Percentiles rank a stretch among this genome's conserved stretches.
Evolutionary conservation across 2,329 filamentous ascomycete species (phyloP).

Genomic region (Nannizziopsis barbatae): DNA sequence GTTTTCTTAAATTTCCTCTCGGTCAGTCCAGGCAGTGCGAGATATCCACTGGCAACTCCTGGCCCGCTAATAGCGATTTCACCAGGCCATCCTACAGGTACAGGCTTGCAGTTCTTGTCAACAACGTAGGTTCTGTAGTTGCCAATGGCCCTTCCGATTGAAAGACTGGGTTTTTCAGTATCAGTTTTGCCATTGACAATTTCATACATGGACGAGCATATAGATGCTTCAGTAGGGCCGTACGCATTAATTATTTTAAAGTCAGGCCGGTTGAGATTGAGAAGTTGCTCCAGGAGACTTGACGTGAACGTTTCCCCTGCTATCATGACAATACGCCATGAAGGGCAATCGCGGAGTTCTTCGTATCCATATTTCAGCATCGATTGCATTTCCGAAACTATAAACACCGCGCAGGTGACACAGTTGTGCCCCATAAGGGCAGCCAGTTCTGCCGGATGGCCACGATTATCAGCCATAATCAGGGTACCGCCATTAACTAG

Average conservation of each 20-base stretch:
- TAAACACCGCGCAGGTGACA: constrained; percentile 18
- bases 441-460: constrained; percentile 17
- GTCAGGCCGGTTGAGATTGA: constrained; percentile 10
- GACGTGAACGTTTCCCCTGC: constrained; percentile 17
- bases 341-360: constrained; percentile 12
- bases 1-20: constrained; percentile 14
- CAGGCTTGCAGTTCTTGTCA: constrained; percentile 28
- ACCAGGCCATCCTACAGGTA: constrained; percentile 34
- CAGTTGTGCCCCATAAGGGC: constrained; percentile 15
- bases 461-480: constrained; percentile 14
- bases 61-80: constrained; percentile 34
- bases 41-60: constrained; percentile 20
- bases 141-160: constrained; percentile 22
- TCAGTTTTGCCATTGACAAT: constrained; percentile 19
- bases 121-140: constrained; percentile 34
- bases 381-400: constrained; percentile 17
- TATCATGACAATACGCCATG: constrained; percentile 16
- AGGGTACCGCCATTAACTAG: constrained; percentile 18
- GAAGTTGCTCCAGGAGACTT: constrained; percentile 12
- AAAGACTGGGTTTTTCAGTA: neutral
- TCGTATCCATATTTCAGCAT: constrained; percentile 15
- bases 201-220: constrained; percentile 17
- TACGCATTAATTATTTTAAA: constrained; percentile 16
- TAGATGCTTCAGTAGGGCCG: constrained; percentile 20
- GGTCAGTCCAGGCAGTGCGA: constrained; percentile 15